A percentile compares a stretch with the other conserved stretches of the same genome.
phyloP scores from a whole-genome alignment of 768 basidiomycete genomes.

The Trametes sanguinea region DNA sequence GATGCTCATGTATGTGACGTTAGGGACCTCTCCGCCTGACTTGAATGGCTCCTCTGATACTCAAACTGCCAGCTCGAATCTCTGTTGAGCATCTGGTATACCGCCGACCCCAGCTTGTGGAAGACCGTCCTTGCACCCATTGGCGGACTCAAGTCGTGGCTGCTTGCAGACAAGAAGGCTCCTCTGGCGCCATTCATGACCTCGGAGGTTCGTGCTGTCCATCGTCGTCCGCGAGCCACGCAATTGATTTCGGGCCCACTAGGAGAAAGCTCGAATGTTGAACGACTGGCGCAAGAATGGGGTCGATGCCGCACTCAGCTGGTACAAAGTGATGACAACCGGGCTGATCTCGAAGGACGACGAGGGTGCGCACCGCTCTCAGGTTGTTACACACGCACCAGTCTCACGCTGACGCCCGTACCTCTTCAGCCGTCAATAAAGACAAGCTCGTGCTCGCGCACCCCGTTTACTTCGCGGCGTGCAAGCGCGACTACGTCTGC shows the following conservation, averaged over 20 bases:
- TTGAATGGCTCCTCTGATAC: too few relatives aligned
- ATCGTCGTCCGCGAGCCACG: neutral
- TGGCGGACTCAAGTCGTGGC: slow-evolving; percentile 38
- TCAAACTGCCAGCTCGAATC: slow-evolving; percentile 38
- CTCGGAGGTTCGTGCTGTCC: slow-evolving; percentile 29
- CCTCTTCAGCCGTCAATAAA: slow-evolving; percentile 22
- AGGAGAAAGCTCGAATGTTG: slow-evolving; percentile 33
- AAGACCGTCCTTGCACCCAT: slow-evolving; percentile 38
- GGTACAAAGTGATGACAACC: slow-evolving; percentile 37
- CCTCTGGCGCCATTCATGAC: slow-evolving; percentile 36
- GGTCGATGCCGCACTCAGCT: slow-evolving; percentile 38
- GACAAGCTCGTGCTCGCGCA: slow-evolving; percentile 33
- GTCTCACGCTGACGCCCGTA: slow-evolving; percentile 6
- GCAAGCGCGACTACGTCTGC: slow-evolving; percentile 39
- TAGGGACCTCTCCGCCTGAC: too few relatives aligned
- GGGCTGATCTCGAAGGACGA: slow-evolving; percentile 34
- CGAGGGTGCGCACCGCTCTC: slow-evolving; percentile 28
- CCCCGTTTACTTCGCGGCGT: slow-evolving; percentile 42
- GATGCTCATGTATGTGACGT: slow-evolving; percentile 35
- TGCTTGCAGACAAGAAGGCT: slow-evolving; percentile 31
- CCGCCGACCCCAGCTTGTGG: slow-evolving; percentile 38
- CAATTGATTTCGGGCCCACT: neutral
- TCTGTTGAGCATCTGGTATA: slow-evolving; percentile 38
- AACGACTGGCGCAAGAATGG: slow-evolving; percentile 32
- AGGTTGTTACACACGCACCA: neutral